Percentiles rank a stretch among this genome's conserved stretches.
Conservation (phyloP, 495 filamentous ascomycete species). For the Amniculicola lignicola region DNA sequence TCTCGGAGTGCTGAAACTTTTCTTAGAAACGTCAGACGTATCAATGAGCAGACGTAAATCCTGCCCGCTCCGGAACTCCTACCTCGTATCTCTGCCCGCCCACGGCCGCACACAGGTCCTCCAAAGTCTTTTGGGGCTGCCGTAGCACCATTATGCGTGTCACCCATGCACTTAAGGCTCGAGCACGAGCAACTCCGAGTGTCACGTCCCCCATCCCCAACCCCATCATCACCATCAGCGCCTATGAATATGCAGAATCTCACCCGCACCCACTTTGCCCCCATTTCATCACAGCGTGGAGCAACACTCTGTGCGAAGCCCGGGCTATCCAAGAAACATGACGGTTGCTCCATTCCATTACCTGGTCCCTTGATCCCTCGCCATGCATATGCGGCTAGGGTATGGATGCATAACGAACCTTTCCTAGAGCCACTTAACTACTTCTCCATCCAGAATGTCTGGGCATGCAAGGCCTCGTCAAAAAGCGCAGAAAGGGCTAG, state of each 20-base stretch:
- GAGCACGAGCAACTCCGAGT: not conserved
- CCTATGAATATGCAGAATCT: not conserved
- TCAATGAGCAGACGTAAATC: not conserved
- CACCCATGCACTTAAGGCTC: constrained; percentile 10
- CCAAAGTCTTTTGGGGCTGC: not conserved
- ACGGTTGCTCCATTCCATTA: not conserved
- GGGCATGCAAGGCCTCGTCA: not conserved
- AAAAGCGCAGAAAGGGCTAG: not conserved
- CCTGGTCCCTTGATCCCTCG: constrained; percentile 18
- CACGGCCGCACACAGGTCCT: not conserved
- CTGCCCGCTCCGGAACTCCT: too few relatives aligned
- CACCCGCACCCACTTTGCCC: too few relatives aligned
- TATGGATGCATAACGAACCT: constrained; percentile 20
- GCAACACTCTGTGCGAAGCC: too few relatives aligned
- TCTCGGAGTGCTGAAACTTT: not conserved
- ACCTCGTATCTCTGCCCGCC: not conserved
- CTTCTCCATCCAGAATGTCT: constrained; percentile 3
- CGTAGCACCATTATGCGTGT: constrained; percentile 13
- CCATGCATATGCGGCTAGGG: constrained; percentile 31
- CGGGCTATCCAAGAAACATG: not conserved
- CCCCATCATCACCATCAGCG: not conserved
- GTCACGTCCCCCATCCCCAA: not conserved
- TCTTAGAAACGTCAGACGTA: not conserved
- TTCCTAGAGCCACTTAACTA: constrained; percentile 14
- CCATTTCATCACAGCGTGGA: too few relatives aligned